Percentiles rank a stretch among this genome's conserved stretches.
These are phyloP conservation scores for Mucor sp. DNA, from an alignment of 371 early-diverging fungal species.

Conservation along the genomic window DNA sequence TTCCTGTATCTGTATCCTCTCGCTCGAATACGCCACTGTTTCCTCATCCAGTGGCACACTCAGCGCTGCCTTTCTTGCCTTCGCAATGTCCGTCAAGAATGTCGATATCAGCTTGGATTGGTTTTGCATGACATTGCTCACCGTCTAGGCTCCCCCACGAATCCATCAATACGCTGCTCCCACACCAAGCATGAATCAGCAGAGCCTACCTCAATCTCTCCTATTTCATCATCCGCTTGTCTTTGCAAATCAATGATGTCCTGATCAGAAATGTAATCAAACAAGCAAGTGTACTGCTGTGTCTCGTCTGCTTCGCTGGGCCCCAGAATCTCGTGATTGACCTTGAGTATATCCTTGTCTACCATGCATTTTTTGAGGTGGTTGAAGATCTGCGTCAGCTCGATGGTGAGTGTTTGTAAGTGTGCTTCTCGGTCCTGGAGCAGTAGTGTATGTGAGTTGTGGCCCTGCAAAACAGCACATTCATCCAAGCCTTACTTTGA, in stretches of 20 bases:
- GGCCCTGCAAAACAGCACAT: background rate
- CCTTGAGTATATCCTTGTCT: conserved; percentile 39
- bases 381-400: conserved; percentile 40
- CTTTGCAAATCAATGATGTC: conserved; percentile 48
- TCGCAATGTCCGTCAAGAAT: conserved; percentile 29
- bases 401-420: conserved; percentile 38
- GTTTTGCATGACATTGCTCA: conserved; percentile 13
- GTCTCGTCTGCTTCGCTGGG: background rate
- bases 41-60: conserved; percentile 32
- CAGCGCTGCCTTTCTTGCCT: conserved; percentile 26
- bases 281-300: conserved; percentile 25
- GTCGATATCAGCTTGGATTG: conserved; percentile 29
- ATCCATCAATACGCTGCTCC: background rate
- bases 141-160: conserved; percentile 5
- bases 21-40: conserved; percentile 27
- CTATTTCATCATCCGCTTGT: conserved; percentile 49
- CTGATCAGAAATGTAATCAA: conserved; percentile 53
- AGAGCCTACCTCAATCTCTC: conserved; percentile 39
- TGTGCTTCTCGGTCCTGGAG: conserved; percentile 39
- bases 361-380: conserved; percentile 33
- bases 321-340: conserved; percentile 23
- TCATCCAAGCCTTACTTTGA: conserved; percentile 25
- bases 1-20: conserved; percentile 42
- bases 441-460: background rate
- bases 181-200: background rate